phyloP scores from a whole-genome alignment of 371 early-diverging fungal genomes.

The Lichtheimia ornata region DNA sequence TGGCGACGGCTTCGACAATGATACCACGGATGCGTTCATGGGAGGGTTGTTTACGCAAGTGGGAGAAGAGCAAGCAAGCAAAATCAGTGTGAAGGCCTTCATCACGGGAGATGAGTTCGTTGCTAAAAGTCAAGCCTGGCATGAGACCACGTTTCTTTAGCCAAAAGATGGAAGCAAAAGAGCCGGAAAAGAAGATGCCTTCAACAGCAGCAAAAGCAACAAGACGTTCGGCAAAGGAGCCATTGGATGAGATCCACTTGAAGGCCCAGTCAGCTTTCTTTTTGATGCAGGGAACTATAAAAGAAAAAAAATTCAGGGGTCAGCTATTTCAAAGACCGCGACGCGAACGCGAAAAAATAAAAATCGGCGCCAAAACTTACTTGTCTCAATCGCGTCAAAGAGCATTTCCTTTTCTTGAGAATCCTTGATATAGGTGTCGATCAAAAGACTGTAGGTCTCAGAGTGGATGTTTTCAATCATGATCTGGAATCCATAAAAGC shows the following conservation, averaged over 20 bases:
- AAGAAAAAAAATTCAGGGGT: slow-evolving; percentile 2
- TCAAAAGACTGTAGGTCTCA: slow-evolving; percentile 98
- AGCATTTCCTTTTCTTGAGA: slow-evolving; percentile 83
- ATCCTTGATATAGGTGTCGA: slow-evolving; percentile 99
- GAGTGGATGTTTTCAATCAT: slow-evolving; percentile 99
- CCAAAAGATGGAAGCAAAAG: slow-evolving; percentile 99
- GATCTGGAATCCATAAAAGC: slow-evolving; percentile 99
- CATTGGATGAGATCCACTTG: slow-evolving; percentile 92
- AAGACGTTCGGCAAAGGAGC: slow-evolving; percentile 93
- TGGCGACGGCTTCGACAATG: slow-evolving; percentile 92
- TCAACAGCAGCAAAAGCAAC: slow-evolving; percentile 99
- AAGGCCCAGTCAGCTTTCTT: slow-evolving; percentile 99
- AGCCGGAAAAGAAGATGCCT: slow-evolving; percentile 99
- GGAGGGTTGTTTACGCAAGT: slow-evolving; percentile 81
- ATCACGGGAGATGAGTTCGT: slow-evolving; percentile 99
- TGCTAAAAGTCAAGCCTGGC: slow-evolving; percentile 99
- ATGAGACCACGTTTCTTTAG: slow-evolving; percentile 99
- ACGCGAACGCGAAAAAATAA: too few species aligned
- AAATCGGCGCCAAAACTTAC: slow-evolving; percentile 44
- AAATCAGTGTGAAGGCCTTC: slow-evolving; percentile 99
- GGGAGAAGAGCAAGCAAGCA: slow-evolving; percentile 97
- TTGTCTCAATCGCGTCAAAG: slow-evolving; percentile 97
- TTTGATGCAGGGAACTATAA: slow-evolving; percentile 91
- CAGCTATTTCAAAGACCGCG: too few species aligned
- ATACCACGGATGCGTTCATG: slow-evolving; percentile 74